phyloP scores from a whole-genome alignment of 164 flowering plant species.

The Berberis thunbergii region DNA sequence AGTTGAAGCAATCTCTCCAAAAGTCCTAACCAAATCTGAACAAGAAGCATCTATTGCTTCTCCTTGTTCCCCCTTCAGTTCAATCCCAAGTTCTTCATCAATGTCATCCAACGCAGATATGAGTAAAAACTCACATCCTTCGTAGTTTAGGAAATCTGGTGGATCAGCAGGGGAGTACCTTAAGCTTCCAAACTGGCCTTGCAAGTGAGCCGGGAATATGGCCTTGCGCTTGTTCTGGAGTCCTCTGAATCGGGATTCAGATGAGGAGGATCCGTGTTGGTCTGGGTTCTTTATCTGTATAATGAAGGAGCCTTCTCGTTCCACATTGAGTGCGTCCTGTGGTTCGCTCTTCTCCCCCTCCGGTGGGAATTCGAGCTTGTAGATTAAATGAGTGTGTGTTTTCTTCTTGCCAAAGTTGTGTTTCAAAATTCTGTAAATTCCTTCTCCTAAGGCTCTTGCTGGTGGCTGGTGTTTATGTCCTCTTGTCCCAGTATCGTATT shows the following conservation, averaged over 20 bases:
- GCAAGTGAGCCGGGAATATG: slow-evolving; percentile 59
- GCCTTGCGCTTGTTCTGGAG: slow-evolving; percentile 60
- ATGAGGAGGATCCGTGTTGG: slow-evolving; percentile 16
- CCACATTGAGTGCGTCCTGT: slow-evolving; percentile 50
- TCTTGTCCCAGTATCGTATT: slow-evolving; percentile 58
- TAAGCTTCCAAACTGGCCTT: slow-evolving; percentile 38
- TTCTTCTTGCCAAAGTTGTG: slow-evolving; percentile 32
- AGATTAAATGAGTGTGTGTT: slow-evolving; percentile 60
- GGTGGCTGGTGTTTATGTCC: slow-evolving; percentile 39
- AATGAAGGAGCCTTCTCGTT: slow-evolving; percentile 55
- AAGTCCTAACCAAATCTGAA: slow-evolving; percentile 36
- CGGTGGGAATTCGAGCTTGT: slow-evolving; percentile 66
- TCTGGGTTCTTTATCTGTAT: slow-evolving; percentile 77
- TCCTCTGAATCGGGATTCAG: slow-evolving; percentile 28
- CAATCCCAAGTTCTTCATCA: slow-evolving; percentile 33
- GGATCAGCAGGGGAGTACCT: slow-evolving; percentile 50
- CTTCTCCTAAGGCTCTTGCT: slow-evolving; percentile 65
- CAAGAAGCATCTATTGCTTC: slow-evolving; percentile 12
- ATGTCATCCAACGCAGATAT: slow-evolving; percentile 70
- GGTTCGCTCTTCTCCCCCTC: slow-evolving; percentile 35
- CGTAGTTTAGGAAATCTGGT: slow-evolving; percentile 69
- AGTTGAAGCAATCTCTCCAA: slow-evolving; percentile 34
- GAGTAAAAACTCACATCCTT: slow-evolving; percentile 75
- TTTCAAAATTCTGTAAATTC: slow-evolving; percentile 53
- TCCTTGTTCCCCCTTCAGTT: slow-evolving; percentile 47